Percentiles rank a stretch among this genome's conserved stretches.
phyloP scores from a whole-genome alignment of 2,329 filamentous ascomycete species.

The Fusarium mangiferae region DNA sequence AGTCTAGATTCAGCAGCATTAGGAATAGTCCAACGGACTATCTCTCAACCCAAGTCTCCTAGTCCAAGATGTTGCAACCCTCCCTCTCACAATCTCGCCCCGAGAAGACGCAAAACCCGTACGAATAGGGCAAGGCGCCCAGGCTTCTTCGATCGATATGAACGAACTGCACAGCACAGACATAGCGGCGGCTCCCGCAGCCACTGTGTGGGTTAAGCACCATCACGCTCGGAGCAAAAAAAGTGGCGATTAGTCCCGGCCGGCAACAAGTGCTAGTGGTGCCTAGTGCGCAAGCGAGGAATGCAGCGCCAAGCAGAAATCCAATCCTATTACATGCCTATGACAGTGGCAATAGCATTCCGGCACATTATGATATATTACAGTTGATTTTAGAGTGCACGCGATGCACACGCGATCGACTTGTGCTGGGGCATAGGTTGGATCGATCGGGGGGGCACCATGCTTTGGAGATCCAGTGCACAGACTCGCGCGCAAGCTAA shows the following conservation, averaged over 20 bases:
- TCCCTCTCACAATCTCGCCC: background rate
- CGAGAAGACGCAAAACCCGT: background rate
- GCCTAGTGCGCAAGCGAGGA: background rate
- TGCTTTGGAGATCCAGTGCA: background rate
- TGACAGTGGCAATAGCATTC: background rate
- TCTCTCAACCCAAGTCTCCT: background rate
- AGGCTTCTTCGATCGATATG: background rate
- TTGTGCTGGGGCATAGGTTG: background rate
- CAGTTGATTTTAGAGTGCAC: background rate
- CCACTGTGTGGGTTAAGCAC: background rate
- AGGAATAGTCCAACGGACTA: background rate
- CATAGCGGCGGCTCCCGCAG: conserved; percentile 7
- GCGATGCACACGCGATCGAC: background rate
- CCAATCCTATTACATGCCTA: conserved; percentile 17
- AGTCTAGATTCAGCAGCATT: background rate
- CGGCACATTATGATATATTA: background rate
- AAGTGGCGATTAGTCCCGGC: background rate
- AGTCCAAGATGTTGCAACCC: background rate
- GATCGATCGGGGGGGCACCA: background rate
- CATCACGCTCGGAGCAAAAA: background rate
- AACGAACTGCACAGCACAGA: background rate
- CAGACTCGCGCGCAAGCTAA: background rate
- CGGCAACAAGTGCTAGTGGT: background rate
- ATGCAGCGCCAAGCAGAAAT: background rate
- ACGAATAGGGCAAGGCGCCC: background rate